These are phyloP conservation scores for Boletus pseudopeckii DNA, from an alignment of 768 basidiomycete genomes.

Conservation along the genomic window DNA sequence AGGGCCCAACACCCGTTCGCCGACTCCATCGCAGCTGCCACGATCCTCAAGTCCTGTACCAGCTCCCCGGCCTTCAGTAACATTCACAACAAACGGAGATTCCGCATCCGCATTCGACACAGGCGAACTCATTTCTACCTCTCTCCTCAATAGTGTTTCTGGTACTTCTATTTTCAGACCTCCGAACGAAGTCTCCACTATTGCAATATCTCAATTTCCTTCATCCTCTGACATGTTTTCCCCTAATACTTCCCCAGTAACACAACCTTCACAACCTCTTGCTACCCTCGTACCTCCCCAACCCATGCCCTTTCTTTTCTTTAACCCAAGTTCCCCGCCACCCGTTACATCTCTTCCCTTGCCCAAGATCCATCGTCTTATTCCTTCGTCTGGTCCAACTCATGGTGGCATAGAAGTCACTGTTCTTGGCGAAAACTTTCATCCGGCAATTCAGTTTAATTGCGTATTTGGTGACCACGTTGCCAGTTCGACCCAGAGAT, in stretches of 20 bases:
- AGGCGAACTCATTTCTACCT: conserved; percentile 9
- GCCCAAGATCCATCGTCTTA: conserved; percentile 81
- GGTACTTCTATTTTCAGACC: conserved; percentile 13
- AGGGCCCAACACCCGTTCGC: conserved; percentile 28
- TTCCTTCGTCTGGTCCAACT: conserved; percentile 81
- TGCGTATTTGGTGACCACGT: conserved; percentile 83
- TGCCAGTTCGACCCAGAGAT: conserved; percentile 82
- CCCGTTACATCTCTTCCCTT: conserved; percentile 48
- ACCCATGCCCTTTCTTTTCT: conserved; percentile 59
- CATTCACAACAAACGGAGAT: conserved; percentile 5
- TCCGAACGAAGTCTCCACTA: conserved; percentile 12
- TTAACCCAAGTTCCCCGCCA: conserved; percentile 48
- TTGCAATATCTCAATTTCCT: conserved; percentile 15
- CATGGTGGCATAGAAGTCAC: conserved; percentile 95
- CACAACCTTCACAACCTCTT: conserved; percentile 21
- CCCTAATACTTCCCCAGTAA: conserved; percentile 8
- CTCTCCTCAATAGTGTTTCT: conserved; percentile 6
- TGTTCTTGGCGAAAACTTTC: conserved; percentile 87
- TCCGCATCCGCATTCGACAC: conserved; percentile 1
- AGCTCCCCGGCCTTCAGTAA: conserved; percentile 3
- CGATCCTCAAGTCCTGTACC: conserved; percentile 16
- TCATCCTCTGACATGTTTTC: conserved; percentile 21
- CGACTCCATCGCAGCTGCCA: conserved; percentile 27
- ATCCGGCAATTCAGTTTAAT: conserved; percentile 62
- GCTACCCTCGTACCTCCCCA: conserved; percentile 32